These are phyloP conservation scores for Aphanomyces astaci DNA, from an alignment of 352 stramenopile genomes.

Conservation along the genomic window DNA sequence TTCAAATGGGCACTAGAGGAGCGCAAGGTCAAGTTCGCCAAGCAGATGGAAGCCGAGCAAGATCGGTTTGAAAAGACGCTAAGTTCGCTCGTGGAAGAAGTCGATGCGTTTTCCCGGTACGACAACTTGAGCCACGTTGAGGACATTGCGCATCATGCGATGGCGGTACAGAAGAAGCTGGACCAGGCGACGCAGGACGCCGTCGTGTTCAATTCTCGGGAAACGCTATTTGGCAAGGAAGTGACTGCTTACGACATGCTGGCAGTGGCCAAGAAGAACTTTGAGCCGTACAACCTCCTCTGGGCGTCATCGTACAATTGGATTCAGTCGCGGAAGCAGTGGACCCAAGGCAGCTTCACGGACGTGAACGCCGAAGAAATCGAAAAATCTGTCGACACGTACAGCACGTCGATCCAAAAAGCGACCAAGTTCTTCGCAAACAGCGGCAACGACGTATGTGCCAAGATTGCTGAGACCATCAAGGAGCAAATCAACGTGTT, in stretches of 20 bases:
- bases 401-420: slow-evolving; percentile 84
- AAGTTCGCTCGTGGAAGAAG: slow-evolving; percentile 70
- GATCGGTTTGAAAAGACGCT: slow-evolving; percentile 87
- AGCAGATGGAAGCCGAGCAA: slow-evolving; percentile 92
- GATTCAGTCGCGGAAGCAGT: slow-evolving; percentile 86
- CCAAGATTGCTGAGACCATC: slow-evolving; percentile 85
- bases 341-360: slow-evolving; percentile 87
- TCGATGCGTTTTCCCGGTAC: slow-evolving; percentile 82
- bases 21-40: slow-evolving; percentile 81
- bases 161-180: slow-evolving; percentile 81
- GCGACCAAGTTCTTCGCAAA: slow-evolving; percentile 90
- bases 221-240: slow-evolving; percentile 84
- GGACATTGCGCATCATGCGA: slow-evolving; percentile 77
- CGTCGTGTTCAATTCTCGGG: slow-evolving; percentile 88
- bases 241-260: slow-evolving; percentile 87
- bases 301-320: slow-evolving; percentile 89
- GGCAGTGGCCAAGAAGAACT: slow-evolving; percentile 83
- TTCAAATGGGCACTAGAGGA: slow-evolving; percentile 74
- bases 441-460: slow-evolving; percentile 73
- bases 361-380: slow-evolving; percentile 89
- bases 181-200: slow-evolving; percentile 86
- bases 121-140: slow-evolving; percentile 85
- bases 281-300: slow-evolving; percentile 91
- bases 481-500: slow-evolving; percentile 91
- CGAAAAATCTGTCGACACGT: slow-evolving; percentile 82